phyloP scores from a whole-genome alignment of 2,329 filamentous ascomycete genomes.

The Xylaria sp. region DNA sequence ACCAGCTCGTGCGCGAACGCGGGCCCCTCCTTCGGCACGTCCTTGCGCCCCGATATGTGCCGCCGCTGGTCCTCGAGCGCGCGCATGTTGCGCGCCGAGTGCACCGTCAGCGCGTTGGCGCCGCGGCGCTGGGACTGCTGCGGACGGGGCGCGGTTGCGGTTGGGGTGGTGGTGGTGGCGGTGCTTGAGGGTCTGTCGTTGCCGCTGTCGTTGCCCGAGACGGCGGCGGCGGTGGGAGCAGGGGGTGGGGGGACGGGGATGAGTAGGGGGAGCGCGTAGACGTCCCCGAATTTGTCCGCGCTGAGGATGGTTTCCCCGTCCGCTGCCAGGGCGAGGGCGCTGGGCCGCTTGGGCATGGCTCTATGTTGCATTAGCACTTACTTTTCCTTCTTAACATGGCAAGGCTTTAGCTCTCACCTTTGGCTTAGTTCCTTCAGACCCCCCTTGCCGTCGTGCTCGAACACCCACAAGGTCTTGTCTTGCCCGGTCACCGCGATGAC shows the following conservation, averaged over 20 bases:
- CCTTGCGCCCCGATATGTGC: slow-evolving; percentile 27
- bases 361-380: slow-evolving; percentile 49
- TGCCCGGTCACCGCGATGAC: slow-evolving; percentile 82
- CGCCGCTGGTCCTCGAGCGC: slow-evolving; percentile 63
- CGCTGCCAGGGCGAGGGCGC: slow-evolving; percentile 69
- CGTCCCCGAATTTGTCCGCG: slow-evolving; percentile 96
- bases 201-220: too few species aligned
- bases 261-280: slow-evolving; percentile 82
- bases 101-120: slow-evolving; percentile 63
- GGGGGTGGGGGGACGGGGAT: slow-evolving; percentile 23
- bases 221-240: slow-evolving; percentile 26
- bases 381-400: neutral
- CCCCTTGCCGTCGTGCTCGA: slow-evolving; percentile 66
- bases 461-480: slow-evolving; percentile 88
- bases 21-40: slow-evolving; percentile 42
- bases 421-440: slow-evolving; percentile 69
- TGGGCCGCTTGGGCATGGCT: slow-evolving; percentile 87
- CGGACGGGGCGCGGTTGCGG: slow-evolving; percentile 29
- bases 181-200: too few species aligned
- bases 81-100: slow-evolving; percentile 64
- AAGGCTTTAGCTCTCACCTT: slow-evolving; percentile 54
- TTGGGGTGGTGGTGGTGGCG: slow-evolving; percentile 4
- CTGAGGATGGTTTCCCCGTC: slow-evolving; percentile 75
- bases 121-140: slow-evolving; percentile 38
- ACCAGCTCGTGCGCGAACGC: slow-evolving; percentile 76